These are phyloP conservation scores for Oryza nivara DNA, from an alignment of 176 grass and related monocot genomes.

Conservation along the genomic window DNA sequence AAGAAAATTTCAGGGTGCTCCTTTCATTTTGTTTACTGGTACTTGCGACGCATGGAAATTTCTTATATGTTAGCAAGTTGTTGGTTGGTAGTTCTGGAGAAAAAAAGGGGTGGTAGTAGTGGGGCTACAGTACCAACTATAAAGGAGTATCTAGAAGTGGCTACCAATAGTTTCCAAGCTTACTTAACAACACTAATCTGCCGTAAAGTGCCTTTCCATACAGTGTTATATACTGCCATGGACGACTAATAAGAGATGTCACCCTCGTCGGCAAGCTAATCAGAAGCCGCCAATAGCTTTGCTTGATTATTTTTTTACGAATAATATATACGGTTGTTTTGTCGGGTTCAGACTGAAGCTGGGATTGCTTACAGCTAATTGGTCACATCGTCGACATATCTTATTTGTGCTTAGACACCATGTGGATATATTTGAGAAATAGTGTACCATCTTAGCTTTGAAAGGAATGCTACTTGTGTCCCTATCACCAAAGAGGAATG, in stretches of 20 bases:
- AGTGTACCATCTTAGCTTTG: conserved; percentile 21
- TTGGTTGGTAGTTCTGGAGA: background rate
- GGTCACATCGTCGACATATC: conserved; percentile 39
- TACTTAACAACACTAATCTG: background rate
- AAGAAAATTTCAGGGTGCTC: too few species aligned
- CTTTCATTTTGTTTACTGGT: background rate
- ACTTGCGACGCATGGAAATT: background rate
- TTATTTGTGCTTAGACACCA: conserved; percentile 29
- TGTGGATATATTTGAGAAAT: background rate
- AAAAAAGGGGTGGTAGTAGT: background rate
- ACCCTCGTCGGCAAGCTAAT: background rate
- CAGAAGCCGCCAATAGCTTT: background rate
- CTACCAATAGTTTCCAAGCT: conserved; percentile 3
- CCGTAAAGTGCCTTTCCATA: conserved; percentile 24
- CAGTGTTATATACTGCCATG: background rate
- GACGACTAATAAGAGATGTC: background rate
- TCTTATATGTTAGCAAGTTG: too few species aligned
- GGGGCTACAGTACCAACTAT: background rate
- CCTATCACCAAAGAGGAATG: conserved; percentile 37
- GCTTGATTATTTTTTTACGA: background rate
- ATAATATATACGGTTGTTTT: conserved; percentile 24
- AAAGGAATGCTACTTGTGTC: conserved; percentile 33
- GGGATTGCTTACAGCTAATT: conserved; percentile 14
- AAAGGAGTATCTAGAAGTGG: conserved; percentile 15
- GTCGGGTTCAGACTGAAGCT: conserved; percentile 12